Conservation (phyloP, 345 rosid genomes). For the Eucalyptus globulus region DNA sequence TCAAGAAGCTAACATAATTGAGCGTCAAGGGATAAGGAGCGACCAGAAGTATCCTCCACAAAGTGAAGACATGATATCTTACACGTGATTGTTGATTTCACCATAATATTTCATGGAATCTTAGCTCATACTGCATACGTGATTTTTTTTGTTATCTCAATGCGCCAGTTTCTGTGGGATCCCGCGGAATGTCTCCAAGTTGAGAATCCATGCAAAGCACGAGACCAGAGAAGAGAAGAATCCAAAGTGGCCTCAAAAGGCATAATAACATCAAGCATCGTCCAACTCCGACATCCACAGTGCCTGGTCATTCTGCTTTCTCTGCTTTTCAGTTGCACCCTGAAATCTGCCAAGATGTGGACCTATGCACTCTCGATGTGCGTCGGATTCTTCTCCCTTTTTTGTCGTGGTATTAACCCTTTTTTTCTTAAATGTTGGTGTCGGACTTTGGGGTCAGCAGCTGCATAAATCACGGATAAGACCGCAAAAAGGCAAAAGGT, state of each 20-base stretch:
- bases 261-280: neutral
- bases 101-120: neutral
- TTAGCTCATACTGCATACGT: neutral
- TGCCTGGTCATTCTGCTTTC: neutral
- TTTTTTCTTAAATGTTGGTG: neutral
- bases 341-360: neutral
- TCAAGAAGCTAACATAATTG: neutral
- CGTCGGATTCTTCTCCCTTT: neutral
- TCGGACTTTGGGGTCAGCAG: neutral
- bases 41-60: neutral
- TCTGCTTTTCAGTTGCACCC: neutral
- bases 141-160: neutral
- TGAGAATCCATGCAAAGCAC: neutral
- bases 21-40: neutral
- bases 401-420: neutral
- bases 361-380: neutral
- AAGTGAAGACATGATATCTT: neutral
- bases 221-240: neutral
- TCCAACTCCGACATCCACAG: neutral
- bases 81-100: neutral
- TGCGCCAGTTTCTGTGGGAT: neutral
- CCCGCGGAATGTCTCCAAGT: neutral
- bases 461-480: neutral
- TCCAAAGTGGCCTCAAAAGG: neutral
- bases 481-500: neutral